Base-by-base conservation (phyloP, 129 eudicot genomes). In the Lactuca saligna region DNA sequence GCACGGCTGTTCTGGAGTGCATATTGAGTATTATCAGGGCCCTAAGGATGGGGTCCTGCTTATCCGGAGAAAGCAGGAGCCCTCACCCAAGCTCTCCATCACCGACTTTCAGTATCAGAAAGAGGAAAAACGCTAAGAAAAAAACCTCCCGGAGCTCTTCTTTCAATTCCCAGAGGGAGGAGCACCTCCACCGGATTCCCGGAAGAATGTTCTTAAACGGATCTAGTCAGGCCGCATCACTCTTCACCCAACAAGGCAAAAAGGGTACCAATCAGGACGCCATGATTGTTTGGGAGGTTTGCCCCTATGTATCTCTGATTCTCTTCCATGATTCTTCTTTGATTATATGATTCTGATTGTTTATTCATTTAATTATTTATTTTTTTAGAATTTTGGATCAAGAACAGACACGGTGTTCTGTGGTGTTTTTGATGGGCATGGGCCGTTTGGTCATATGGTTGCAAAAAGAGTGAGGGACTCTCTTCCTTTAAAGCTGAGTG, bases 181-280 rank as follows among this genome's bases (percentile, higher is more conserved):
- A 91, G 42, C 83, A 73, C 61, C 79, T 91, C 44, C 95, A 79
- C 38, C 78, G 90, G 79, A 75, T 77, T 51, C 95, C 91, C 0
- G 97, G 98, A 29, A 79, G 95, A 7, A 61, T 87, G 88, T 88
- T 86, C 74, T 16, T 83, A 69, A 93, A 89, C 78, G 98, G 98
- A 11, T 85, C 92, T 13, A 89, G 80, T 63, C 88, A 93, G 17
- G 81, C 65, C 63, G 98, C 98, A 63, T 89, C 95, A 5, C 79
- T 92, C 9, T 92, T 80, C 76, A 86, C 96, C 4, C 96, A 86
- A 66, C 98, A 92, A 74, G 98, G 98, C 58, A 92, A 79, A 84
- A 92, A 92, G 86, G 98, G 98, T 58, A 86, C 98, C 63, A 92
- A 92, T 85, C 98, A 92, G 71, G 98, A 92, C 89, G 98, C 98